Evolutionary conservation across 305 asterid species (phyloP).

Genomic region (Fraxinus platypoda): DNA sequence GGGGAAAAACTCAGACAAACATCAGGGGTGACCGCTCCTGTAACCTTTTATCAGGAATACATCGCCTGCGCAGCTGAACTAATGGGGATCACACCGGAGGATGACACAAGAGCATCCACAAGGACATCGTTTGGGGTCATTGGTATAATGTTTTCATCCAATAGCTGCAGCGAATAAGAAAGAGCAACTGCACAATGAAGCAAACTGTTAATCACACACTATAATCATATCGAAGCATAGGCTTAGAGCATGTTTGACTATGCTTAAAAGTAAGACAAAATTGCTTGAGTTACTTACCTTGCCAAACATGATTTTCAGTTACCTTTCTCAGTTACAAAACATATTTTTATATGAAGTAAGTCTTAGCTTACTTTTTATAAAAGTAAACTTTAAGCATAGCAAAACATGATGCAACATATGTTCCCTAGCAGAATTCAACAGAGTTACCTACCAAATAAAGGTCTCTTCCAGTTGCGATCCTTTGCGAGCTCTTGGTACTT

Average conservation of each 20-base stretch:
- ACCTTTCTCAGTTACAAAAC: not conserved
- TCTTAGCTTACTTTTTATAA: not conserved
- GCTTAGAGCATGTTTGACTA: not conserved
- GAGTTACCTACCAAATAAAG: conserved; percentile 51
- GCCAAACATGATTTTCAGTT: not conserved
- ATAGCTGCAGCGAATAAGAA: conserved; percentile 70
- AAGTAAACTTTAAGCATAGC: not conserved
- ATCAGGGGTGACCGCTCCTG: not conserved
- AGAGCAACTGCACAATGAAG: conserved; percentile 59
- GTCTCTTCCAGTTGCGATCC: conserved; percentile 73
- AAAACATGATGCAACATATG: not conserved
- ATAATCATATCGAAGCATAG: conserved; percentile 4
- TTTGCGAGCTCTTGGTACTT: conserved; percentile 64
- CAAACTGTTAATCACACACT: not conserved
- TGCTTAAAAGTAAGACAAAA: not conserved
- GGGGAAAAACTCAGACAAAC: not conserved
- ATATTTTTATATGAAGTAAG: not conserved
- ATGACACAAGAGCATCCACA: conserved; percentile 72
- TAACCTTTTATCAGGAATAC: conserved; percentile 4
- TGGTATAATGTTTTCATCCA: conserved; percentile 79
- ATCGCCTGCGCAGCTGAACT: conserved; percentile 47
- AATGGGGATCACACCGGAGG: conserved; percentile 72
- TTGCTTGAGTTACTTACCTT: not conserved
- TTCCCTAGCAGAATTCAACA: not conserved
- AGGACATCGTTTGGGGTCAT: conserved; percentile 66